Evolutionary conservation across 495 filamentous ascomycete species (phyloP), one percentile per base, ranked within the genome.

Genomic region (Staphylotrichum tortipilum): DNA sequence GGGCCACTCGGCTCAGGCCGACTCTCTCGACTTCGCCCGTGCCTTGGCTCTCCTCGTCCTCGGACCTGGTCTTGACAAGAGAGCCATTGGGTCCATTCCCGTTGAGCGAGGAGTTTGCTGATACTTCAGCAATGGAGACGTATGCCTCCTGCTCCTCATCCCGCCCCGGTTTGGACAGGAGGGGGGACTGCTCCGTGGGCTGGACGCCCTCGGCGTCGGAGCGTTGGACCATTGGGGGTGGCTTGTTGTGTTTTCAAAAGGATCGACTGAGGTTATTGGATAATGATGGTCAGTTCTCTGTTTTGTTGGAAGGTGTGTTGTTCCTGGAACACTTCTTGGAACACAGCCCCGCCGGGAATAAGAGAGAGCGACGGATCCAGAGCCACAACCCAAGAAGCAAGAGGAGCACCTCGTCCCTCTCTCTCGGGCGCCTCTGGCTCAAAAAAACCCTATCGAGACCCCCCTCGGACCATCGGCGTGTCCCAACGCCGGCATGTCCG

Each of bases 11-110:
- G 15, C 28, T 4, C 9, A 34, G 34, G 7, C 33, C 37, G 9
- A 39, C 33, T n/a, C 19, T 53, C 48, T 48, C 45, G 6, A 36
- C 10, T 22, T 51, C 52, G 10, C 39, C 57, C 3, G 19, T 10
- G 0, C 23, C 47, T 29, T 52, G 17, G 11, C 47, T 54, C 23
- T 48, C 52, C 15, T 61, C 58, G 15, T 63, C 60, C 10, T 51
- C 54, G 0, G 18, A 18, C 1, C 29, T 39, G n/a, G 12, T 29
- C 15, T 54, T 57, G 17, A 28, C 31, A 6, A 50, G 33, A 10
- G 36, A 1, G 1, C 36, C 49, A 40, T 39, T 45, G 21, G 1
- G 12, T 29, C 28, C 15, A 41, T 35, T 33, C 1, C 42, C 38
- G 17, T 24, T 34, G 43, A 42, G 37, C 11, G 22, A 5, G 10